A percentile compares a stretch with the other conserved stretches of the same genome.
These are phyloP conservation scores for Aspergillus quadricinctus DNA, from an alignment of 2,329 filamentous ascomycete species.

Conservation along the genomic window DNA sequence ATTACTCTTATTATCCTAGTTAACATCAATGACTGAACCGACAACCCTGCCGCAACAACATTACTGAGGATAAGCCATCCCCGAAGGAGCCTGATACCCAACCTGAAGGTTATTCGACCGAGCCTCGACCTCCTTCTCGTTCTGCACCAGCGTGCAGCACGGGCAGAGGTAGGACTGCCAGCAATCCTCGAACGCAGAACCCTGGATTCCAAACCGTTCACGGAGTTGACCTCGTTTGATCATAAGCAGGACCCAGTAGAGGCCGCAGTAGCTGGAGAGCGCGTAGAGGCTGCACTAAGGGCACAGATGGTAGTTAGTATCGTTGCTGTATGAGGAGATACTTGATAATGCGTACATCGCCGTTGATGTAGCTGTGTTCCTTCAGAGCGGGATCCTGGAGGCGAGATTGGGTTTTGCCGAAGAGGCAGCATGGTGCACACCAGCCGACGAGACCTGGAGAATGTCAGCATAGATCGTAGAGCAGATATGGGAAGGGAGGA, in stretches of 20 bases:
- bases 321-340: background rate
- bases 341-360: slow-evolving; percentile 16
- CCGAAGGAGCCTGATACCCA: slow-evolving; percentile 23
- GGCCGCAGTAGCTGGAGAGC: slow-evolving; percentile 25
- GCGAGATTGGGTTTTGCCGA: slow-evolving; percentile 29
- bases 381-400: slow-evolving; percentile 26
- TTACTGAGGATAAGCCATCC: slow-evolving; percentile 17
- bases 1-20: background rate
- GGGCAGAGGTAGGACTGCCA: slow-evolving; percentile 52
- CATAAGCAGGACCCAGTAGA: slow-evolving; percentile 44
- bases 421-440: slow-evolving; percentile 30
- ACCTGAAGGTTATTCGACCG: slow-evolving; percentile 12
- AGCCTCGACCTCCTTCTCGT: slow-evolving; percentile 50
- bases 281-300: slow-evolving; percentile 33
- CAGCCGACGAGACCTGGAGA: slow-evolving; percentile 22
- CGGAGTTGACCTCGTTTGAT: slow-evolving; percentile 54
- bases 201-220: slow-evolving; percentile 51
- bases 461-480: background rate
- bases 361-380: slow-evolving; percentile 25
- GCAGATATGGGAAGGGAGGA: background rate
- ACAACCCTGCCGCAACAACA: background rate
- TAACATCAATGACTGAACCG: background rate
- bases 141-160: slow-evolving; percentile 56
- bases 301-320: background rate
- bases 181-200: slow-evolving; percentile 48